Conservation (phyloP, 129 eudicot genomes). For the Escallonia herrerae region DNA sequence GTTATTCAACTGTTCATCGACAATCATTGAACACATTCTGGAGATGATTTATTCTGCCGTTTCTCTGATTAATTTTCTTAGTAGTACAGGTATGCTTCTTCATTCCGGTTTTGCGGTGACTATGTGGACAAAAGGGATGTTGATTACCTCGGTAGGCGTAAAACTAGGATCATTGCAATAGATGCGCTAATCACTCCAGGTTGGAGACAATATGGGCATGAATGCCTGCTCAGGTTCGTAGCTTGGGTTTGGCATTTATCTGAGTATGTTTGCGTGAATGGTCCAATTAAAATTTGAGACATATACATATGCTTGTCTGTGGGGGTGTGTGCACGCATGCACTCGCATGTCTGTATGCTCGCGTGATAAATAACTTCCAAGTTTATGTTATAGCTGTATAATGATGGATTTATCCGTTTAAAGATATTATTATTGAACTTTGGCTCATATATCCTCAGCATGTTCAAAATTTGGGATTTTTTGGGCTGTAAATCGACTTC, state of each 20-base stretch:
- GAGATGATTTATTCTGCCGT: background rate
- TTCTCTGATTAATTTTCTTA: conserved; percentile 5
- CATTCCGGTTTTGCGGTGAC: conserved; percentile 75
- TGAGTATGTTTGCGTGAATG: background rate
- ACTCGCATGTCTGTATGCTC: too few relatives aligned
- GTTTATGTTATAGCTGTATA: too few relatives aligned
- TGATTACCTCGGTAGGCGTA: conserved; percentile 65
- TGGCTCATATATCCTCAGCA: too few relatives aligned
- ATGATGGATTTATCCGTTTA: too few relatives aligned
- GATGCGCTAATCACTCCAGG: conserved; percentile 82
- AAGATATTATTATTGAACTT: too few relatives aligned
- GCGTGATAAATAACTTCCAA: too few relatives aligned
- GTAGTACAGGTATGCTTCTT: conserved; percentile 61
- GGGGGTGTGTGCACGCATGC: too few relatives aligned
- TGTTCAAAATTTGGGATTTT: too few relatives aligned
- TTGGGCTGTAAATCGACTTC: too few relatives aligned
- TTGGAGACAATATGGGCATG: conserved; percentile 48
- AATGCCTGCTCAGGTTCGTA: conserved; percentile 48
- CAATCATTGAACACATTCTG: too few relatives aligned
- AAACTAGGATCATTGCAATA: conserved; percentile 78
- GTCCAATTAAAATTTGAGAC: background rate
- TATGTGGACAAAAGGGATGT: conserved; percentile 45
- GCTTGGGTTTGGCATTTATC: background rate
- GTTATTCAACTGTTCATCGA: too few relatives aligned
- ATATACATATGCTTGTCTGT: background rate